Conservation (phyloP, 139 green algal species). For the Chlorella ohadii region DNA sequence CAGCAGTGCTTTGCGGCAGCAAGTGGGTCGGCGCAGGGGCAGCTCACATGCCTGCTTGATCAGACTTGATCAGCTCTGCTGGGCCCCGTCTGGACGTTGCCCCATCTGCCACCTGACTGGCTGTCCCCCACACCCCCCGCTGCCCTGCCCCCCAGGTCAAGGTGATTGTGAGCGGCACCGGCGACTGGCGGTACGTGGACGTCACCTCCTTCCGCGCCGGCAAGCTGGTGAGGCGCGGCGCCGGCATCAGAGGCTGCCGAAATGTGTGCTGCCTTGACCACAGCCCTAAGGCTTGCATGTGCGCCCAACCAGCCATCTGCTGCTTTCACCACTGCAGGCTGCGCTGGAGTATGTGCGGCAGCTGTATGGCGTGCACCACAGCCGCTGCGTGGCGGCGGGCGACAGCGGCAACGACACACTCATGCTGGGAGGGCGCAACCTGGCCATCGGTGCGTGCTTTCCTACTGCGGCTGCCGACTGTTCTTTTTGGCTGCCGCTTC, state of each 20-base stretch:
- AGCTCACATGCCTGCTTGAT: no score
- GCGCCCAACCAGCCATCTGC: no score
- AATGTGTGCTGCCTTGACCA: no score
- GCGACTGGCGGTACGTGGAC: slow-evolving; percentile 90
- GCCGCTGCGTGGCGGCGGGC: slow-evolving; percentile 84
- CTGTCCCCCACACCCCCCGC: no score
- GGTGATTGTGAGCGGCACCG: slow-evolving; percentile 81
- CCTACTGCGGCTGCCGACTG: not conserved
- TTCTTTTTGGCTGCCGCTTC: not conserved
- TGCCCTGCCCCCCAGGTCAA: slow-evolving; percentile 44
- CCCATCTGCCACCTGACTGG: no score
- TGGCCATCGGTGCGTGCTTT: slow-evolving; percentile 48
- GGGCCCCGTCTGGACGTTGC: no score
- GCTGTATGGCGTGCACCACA: slow-evolving; percentile 65
- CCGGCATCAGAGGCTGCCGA: no score
- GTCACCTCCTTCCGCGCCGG: slow-evolving; percentile 75
- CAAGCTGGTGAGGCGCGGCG: slow-evolving; percentile 70
- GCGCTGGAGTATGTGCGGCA: slow-evolving; percentile 83
- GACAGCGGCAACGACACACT: slow-evolving; percentile 95
- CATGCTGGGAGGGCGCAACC: slow-evolving; percentile 81
- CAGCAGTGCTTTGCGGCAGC: no score
- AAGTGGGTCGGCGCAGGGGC: no score
- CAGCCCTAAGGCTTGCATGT: no score
- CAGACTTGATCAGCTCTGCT: no score
- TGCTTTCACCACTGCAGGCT: slow-evolving; percentile 42